These are phyloP conservation scores for Botrytis cinerea DNA, from an alignment of 2,329 filamentous ascomycete genomes.

Conservation along the genomic window DNA sequence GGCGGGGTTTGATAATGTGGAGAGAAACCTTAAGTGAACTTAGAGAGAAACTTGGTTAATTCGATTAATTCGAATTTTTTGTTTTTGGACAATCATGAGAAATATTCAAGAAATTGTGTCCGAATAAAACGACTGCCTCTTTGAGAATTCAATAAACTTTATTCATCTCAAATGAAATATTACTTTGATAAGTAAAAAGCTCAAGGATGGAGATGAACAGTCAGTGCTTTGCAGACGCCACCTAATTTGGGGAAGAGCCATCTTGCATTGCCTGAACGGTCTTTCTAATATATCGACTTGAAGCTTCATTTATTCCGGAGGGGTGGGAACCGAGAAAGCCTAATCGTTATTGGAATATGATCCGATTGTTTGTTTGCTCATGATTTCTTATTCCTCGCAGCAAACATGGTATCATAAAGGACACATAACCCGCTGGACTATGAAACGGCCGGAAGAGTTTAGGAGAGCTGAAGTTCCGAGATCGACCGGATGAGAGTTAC, in stretches of 20 bases:
- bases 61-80: neutral
- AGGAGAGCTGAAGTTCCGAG: neutral
- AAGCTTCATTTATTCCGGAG: slow-evolving; percentile 10
- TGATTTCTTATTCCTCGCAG: neutral
- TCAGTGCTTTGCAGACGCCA: slow-evolving; percentile 20
- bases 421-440: neutral
- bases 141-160: neutral
- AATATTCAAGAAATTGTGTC: neutral
- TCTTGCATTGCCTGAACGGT: slow-evolving; percentile 16
- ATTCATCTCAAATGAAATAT: neutral
- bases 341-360: neutral
- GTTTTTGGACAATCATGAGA: neutral
- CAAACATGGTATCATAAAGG: neutral
- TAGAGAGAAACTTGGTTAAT: neutral
- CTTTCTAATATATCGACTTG: slow-evolving; percentile 5
- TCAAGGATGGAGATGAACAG: slow-evolving; percentile 1
- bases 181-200: neutral
- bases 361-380: neutral
- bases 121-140: neutral
- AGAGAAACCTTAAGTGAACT: neutral
- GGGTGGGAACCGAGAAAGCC: neutral
- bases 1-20: neutral
- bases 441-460: neutral
- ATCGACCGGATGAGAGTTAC: neutral
- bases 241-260: slow-evolving; percentile 4